phyloP scores from a whole-genome alignment of 805 yeast genomes.

The Yamadazyma insecticola region DNA sequence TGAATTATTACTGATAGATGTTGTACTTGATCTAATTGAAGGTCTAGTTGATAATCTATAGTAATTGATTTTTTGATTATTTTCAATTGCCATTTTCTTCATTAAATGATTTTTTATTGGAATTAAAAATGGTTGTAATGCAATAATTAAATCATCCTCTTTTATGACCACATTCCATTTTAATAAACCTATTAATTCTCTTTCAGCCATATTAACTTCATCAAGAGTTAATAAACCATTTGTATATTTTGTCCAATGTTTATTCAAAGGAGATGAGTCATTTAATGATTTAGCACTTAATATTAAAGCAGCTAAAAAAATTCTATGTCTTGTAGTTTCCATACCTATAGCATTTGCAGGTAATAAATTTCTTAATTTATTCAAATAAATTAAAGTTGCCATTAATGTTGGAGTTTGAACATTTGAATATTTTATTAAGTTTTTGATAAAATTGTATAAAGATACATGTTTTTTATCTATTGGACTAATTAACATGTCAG shows the following conservation, averaged over 20 bases:
- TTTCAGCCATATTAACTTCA: constrained; percentile 88
- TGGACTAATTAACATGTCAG: constrained; percentile 19
- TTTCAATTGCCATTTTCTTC: constrained; percentile 21
- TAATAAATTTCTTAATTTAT: constrained; percentile 67
- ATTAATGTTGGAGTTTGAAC: constrained; percentile 94
- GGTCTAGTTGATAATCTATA: constrained; percentile 30
- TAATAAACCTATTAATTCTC: constrained; percentile 75
- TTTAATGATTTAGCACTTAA: constrained; percentile 89
- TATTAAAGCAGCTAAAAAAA: constrained; percentile 83
- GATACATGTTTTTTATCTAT: constrained; percentile 18
- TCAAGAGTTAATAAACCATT: constrained; percentile 70
- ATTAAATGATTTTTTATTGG: constrained; percentile 59
- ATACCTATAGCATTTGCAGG: constrained; percentile 91
- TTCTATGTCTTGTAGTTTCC: constrained; percentile 89
- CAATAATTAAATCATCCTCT: constrained; percentile 63
- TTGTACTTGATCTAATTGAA: too few species aligned
- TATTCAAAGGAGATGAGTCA: constrained; percentile 92
- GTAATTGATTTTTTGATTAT: constrained; percentile 22
- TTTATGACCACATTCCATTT: constrained; percentile 80
- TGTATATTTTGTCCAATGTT: constrained; percentile 94
- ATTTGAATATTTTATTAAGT: constrained; percentile 72
- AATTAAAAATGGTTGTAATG: constrained; percentile 68
- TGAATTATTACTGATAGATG: constrained; percentile 3
- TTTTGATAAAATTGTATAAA: constrained; percentile 62
- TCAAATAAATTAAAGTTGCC: constrained; percentile 84